Percentiles rank a stretch among this genome's conserved stretches.
These are phyloP conservation scores for Tetrahymena thermophila DNA, from an alignment of 73 alveolate genomes.

Conservation along the genomic window DNA sequence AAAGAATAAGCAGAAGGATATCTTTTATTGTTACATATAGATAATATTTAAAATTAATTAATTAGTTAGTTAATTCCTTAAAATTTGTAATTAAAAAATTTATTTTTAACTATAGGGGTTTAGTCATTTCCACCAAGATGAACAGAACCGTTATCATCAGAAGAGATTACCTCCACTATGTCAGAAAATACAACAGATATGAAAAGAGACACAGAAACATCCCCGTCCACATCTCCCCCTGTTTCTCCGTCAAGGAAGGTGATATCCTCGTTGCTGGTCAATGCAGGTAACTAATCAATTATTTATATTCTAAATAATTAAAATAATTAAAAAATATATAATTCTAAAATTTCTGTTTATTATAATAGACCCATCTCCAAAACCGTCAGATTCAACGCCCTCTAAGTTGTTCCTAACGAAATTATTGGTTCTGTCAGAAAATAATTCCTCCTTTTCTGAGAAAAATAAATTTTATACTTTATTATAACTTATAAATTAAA, in stretches of 20 bases:
- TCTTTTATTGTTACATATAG: not conserved
- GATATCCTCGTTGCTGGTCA: conserved; percentile 98
- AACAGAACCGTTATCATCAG: conserved; percentile 95
- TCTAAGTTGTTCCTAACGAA: conserved; percentile 88
- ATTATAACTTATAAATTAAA: not conserved
- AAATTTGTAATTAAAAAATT: not conserved
- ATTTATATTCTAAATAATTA: not conserved
- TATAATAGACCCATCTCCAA: conserved; percentile 86
- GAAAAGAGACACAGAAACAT: conserved; percentile 95
- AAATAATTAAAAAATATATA: not conserved
- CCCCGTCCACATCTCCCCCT: conserved; percentile 87
- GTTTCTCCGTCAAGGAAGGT: conserved; percentile 91
- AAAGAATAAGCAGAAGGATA: not conserved
- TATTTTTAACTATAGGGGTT: conserved; percentile 68
- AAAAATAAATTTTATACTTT: not conserved
- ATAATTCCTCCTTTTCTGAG: conserved; percentile 79
- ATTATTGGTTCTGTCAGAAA: conserved; percentile 90
- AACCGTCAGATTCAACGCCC: conserved; percentile 97
- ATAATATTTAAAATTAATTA: too few relatives aligned
- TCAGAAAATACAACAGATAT: conserved; percentile 87
- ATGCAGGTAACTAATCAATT: conserved; percentile 68
- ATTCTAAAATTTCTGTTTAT: not conserved
- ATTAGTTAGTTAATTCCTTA: too few relatives aligned
- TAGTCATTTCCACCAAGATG: conserved; percentile 96
- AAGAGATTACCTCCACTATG: conserved; percentile 97